A percentile compares a stretch with the other conserved stretches of the same genome.
phyloP scores from a whole-genome alignment of 192 early-diverging fungal species.

The Kickxella alabastrina region DNA sequence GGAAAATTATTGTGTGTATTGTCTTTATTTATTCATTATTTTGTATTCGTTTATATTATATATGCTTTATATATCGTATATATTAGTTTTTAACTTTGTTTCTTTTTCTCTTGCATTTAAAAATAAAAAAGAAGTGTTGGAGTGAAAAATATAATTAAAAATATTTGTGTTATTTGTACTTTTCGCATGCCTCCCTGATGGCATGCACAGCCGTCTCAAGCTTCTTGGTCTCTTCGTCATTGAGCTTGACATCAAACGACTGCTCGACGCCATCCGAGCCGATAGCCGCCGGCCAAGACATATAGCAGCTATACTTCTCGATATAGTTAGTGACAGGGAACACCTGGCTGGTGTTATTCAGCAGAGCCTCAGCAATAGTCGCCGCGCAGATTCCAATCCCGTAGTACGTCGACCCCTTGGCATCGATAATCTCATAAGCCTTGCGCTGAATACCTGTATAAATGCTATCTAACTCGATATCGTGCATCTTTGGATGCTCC shows the following conservation, averaged over 20 bases:
- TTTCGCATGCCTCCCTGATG: constrained; percentile 55
- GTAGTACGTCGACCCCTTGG: constrained; percentile 82
- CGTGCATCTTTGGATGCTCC: constrained; percentile 59
- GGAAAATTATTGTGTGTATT: background rate
- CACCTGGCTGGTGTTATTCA: constrained; percentile 66
- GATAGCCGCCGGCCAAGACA: constrained; percentile 76
- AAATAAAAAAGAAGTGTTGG: background rate
- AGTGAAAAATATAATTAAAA: background rate
- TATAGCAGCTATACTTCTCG: constrained; percentile 57
- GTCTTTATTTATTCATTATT: background rate
- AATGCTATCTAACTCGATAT: constrained; percentile 54
- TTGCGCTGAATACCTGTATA: constrained; percentile 63
- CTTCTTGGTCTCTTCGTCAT: constrained; percentile 56
- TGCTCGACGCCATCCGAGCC: constrained; percentile 68
- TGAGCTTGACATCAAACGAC: constrained; percentile 65
- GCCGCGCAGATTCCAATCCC: constrained; percentile 81
- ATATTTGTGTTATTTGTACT: constrained; percentile 31
- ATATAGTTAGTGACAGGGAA: constrained; percentile 69
- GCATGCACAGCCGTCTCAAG: constrained; percentile 53
- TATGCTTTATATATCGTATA: background rate
- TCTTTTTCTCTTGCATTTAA: background rate
- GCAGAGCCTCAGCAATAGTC: constrained; percentile 60
- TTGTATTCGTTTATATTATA: background rate
- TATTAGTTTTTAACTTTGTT: too few relatives aligned
- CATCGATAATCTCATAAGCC: constrained; percentile 79